A percentile compares a stretch with the other conserved stretches of the same genome.
Evolutionary conservation across 441 rosid species (phyloP).

Genomic region (Syzygium malaccense): DNA sequence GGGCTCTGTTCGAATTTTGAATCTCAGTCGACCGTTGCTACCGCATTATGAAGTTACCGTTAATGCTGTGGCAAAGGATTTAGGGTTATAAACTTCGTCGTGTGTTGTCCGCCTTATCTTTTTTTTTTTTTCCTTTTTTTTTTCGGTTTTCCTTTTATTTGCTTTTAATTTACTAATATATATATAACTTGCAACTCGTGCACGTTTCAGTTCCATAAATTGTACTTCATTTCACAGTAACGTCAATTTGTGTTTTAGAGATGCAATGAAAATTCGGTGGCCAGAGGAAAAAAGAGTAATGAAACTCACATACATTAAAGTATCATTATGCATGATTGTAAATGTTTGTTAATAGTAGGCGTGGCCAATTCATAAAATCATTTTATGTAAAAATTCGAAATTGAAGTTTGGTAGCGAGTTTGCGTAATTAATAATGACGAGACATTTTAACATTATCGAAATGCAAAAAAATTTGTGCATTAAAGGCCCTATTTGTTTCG

Average conservation of each 20-base stretch:
- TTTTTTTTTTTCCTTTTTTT: background rate
- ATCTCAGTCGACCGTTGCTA: slow-evolving; percentile 24
- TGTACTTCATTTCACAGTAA: background rate
- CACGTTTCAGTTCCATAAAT: background rate
- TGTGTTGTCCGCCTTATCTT: too few species aligned
- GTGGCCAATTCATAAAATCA: too few species aligned
- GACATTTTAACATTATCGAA: too few species aligned
- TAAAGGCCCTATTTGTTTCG: too few species aligned
- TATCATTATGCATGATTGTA: too few species aligned
- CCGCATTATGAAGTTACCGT: background rate
- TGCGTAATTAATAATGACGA: too few species aligned
- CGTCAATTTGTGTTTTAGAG: background rate
- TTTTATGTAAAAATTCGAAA: too few species aligned
- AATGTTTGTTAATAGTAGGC: too few species aligned
- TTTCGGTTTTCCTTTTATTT: background rate
- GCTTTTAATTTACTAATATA: background rate
- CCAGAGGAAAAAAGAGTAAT: background rate
- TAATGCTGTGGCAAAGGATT: background rate
- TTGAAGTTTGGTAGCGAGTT: too few species aligned
- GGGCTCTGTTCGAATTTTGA: slow-evolving; percentile 26
- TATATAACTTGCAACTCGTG: background rate
- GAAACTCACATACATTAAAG: too few species aligned
- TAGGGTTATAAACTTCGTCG: background rate
- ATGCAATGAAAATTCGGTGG: background rate
- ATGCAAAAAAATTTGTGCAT: too few species aligned